These are phyloP conservation scores for Ammopiptanthus mongolicus DNA, from an alignment of 306 rosid species.

Conservation along the genomic window DNA sequence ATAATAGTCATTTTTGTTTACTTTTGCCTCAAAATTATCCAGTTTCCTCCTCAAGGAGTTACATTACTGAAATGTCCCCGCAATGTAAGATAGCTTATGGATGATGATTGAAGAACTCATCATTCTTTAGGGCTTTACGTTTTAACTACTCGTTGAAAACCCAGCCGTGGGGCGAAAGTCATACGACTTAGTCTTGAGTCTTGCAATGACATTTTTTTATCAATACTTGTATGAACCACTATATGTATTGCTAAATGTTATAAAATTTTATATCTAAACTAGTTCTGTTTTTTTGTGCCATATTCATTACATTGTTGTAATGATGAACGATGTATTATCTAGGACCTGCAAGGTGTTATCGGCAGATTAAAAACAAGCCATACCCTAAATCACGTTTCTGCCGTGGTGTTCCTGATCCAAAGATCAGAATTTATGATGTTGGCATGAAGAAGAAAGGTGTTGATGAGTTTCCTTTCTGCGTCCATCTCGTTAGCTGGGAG, in stretches of 20 bases:
- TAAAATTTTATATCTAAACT: not conserved
- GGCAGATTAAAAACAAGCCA: constrained; percentile 79
- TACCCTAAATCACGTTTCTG: constrained; percentile 88
- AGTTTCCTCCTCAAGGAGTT: too few species aligned
- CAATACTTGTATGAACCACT: not conserved
- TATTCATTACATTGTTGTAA: not conserved
- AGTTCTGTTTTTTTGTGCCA: not conserved
- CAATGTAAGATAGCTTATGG: too few species aligned
- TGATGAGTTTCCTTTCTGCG: constrained; percentile 89
- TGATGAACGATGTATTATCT: not conserved
- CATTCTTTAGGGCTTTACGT: not conserved
- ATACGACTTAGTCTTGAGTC: too few species aligned
- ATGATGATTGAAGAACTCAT: not conserved
- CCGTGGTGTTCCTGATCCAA: constrained; percentile 90
- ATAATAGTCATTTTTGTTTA: not conserved
- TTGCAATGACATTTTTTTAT: too few species aligned
- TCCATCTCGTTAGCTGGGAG: constrained; percentile 88
- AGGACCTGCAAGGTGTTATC: constrained; percentile 89
- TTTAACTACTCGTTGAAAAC: not conserved
- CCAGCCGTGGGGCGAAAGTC: too few species aligned
- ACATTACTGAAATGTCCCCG: too few species aligned
- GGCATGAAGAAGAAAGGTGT: constrained; percentile 94
- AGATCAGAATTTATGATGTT: constrained; percentile 90
- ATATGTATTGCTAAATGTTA: not conserved
- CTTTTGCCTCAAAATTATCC: too few species aligned